Evolutionary conservation across 345 rosid species (phyloP).

Genomic region (Citrus glauca): DNA sequence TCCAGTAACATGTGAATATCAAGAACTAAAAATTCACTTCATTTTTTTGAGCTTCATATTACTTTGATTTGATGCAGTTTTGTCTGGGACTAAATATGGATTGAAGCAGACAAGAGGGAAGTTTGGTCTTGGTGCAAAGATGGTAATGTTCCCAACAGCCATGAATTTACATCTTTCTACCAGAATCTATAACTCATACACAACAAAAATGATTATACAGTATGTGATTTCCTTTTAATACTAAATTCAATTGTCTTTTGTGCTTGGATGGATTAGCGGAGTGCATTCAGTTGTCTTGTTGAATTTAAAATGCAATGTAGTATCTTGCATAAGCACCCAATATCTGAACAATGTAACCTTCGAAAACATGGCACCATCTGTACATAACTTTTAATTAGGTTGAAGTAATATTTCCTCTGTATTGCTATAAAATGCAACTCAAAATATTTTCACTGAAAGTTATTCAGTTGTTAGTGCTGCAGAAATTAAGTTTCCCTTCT

Average conservation of each 20-base stretch:
- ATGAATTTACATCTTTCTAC: conserved; percentile 3
- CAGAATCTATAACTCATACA: not conserved
- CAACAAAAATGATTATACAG: not conserved
- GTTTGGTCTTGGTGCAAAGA: conserved; percentile 98
- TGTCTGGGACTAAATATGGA: conserved; percentile 97
- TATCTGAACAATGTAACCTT: not conserved
- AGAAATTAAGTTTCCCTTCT: not conserved
- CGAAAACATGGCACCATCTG: not conserved
- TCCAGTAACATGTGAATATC: not conserved
- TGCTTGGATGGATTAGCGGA: not conserved
- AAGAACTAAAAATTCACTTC: not conserved
- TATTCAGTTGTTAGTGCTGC: not conserved
- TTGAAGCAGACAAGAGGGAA: conserved; percentile 97
- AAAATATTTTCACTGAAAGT: not conserved
- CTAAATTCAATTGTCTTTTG: not conserved
- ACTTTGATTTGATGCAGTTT: conserved; percentile 45
- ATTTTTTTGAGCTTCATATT: conserved; percentile 7
- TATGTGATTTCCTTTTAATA: not conserved
- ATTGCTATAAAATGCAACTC: not conserved
- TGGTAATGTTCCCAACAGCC: conserved; percentile 47
- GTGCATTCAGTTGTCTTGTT: not conserved
- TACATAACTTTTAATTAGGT: not conserved
- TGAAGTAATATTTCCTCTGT: not conserved
- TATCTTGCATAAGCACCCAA: not conserved
- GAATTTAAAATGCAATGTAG: not conserved